Evolutionary conservation across 345 rosid species (phyloP).

Genomic region (Pistacia atlantica): DNA sequence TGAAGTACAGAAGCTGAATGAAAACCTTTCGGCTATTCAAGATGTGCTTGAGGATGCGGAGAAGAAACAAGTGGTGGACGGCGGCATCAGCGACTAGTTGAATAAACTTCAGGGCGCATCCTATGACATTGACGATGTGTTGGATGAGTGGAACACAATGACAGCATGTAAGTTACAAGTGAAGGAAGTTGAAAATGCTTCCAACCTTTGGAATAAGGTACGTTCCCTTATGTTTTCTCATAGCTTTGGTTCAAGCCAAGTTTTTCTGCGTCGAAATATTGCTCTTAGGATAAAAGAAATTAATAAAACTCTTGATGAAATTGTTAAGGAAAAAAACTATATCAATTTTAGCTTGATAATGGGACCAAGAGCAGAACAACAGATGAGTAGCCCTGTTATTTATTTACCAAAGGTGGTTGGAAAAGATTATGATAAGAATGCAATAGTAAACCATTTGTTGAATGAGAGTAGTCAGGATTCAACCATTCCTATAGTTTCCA

Average conservation of each 20-base stretch:
- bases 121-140: not conserved
- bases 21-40: not conserved
- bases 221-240: not conserved
- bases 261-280: not conserved
- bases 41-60: not conserved
- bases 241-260: not conserved
- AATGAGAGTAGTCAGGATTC: not conserved
- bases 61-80: not conserved
- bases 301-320: not conserved
- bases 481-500: not conserved
- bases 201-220: not conserved
- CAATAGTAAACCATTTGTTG: not conserved
- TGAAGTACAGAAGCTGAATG: not conserved
- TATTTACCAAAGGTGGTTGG: not conserved
- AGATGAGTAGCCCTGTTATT: not conserved
- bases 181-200: not conserved
- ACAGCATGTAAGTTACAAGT: not conserved
- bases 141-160: constrained; percentile 6
- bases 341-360: not conserved
- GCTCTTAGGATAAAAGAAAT: not conserved
- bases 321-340: not conserved
- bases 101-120: not conserved
- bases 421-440: not conserved
- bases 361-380: not conserved
- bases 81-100: not conserved